Evolutionary conservation across 495 filamentous ascomycete species (phyloP).

Genomic region (Bathelium albidoporum): DNA sequence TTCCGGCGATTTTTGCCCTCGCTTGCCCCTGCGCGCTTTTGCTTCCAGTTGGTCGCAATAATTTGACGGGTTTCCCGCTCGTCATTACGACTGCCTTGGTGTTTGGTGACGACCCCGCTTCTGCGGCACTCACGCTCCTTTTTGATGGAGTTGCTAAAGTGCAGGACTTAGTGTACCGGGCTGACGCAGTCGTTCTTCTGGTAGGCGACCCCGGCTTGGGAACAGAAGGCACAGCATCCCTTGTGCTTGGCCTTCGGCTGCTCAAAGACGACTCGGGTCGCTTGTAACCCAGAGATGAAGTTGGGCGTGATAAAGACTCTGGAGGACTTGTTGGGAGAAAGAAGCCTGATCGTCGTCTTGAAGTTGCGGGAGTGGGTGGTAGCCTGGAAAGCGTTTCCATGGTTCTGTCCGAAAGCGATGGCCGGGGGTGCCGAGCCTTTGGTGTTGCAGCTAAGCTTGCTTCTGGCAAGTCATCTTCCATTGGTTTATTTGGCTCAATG

Average conservation of each 20-base stretch:
- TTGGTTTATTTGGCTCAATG: slow-evolving; percentile 2
- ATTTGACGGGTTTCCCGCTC: too few species aligned
- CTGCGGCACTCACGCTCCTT: slow-evolving; percentile 9
- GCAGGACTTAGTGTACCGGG: slow-evolving; percentile 1
- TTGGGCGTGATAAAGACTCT: slow-evolving; percentile 47
- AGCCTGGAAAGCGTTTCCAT: slow-evolving; percentile 56
- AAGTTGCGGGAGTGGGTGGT: slow-evolving; percentile 52
- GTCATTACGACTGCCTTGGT: too few species aligned
- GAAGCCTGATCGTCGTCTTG: slow-evolving; percentile 49
- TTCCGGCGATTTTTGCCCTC: slow-evolving; percentile 32
- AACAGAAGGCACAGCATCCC: slow-evolving; percentile 35
- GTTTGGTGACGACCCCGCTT: neutral
- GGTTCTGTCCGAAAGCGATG: slow-evolving; percentile 59
- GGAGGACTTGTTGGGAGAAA: slow-evolving; percentile 45
- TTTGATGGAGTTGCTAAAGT: slow-evolving; percentile 21
- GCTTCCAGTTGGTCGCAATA: slow-evolving; percentile 5
- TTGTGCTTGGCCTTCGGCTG: slow-evolving; percentile 35
- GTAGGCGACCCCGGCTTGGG: slow-evolving; percentile 30
- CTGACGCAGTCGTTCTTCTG: slow-evolving; percentile 13
- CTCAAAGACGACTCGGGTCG: neutral
- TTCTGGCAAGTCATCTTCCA: slow-evolving; percentile 12
- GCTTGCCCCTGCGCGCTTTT: neutral
- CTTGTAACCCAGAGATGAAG: slow-evolving; percentile 42
- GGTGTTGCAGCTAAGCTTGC: neutral
- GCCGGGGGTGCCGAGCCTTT: slow-evolving; percentile 26